Evolutionary conservation across 108 stramenopile genomes (phyloP).

Genomic region (Cyclotella baltica): DNA sequence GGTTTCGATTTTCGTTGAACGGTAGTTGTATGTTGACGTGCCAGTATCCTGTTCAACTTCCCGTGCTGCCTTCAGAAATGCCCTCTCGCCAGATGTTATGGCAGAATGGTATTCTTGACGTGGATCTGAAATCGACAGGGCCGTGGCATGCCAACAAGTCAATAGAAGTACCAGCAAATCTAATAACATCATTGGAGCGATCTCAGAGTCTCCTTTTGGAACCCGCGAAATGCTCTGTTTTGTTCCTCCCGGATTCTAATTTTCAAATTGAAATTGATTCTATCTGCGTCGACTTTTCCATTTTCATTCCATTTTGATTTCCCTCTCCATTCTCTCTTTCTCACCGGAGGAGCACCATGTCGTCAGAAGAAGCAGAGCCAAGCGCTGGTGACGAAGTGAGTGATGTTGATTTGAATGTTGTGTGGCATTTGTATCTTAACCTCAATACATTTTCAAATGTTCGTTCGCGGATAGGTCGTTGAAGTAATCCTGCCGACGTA

Average conservation of each 20-base stretch:
- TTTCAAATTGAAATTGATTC: constrained; percentile 8
- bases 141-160: background rate
- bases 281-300: too few species aligned
- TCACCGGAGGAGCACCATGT: background rate
- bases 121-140: background rate
- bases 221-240: too few species aligned
- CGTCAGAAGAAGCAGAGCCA: background rate
- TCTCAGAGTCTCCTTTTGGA: too few species aligned
- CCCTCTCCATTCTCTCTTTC: background rate
- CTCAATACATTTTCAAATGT: background rate
- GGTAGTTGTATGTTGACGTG: background rate
- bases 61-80: background rate
- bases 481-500: constrained; percentile 49
- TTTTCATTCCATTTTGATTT: background rate
- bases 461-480: background rate
- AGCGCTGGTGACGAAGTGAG: background rate
- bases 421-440: background rate
- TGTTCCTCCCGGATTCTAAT: too few species aligned
- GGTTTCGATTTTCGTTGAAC: too few species aligned
- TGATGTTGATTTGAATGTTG: background rate
- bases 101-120: constrained; percentile 10
- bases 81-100: constrained; percentile 20
- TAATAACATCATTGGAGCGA: background rate
- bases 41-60: background rate
- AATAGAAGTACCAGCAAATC: background rate